Evolutionary conservation across 2,329 filamentous ascomycete species (phyloP).

Genomic region (Scedosporium minutisporum): DNA sequence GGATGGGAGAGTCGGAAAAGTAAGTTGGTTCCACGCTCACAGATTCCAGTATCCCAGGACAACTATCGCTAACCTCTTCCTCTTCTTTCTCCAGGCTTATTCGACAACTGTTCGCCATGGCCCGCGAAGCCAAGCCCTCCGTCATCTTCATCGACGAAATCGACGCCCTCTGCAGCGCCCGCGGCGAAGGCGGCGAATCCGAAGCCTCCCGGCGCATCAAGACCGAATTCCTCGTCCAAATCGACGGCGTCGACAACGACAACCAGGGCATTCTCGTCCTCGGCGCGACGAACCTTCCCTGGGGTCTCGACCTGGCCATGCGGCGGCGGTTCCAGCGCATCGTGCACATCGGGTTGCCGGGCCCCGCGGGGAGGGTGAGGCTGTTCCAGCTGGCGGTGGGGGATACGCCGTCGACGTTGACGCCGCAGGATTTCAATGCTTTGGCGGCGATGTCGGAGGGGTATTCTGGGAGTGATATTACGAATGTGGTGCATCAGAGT

Average conservation of each 20-base stretch:
- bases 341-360: slow-evolving; percentile 91
- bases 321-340: slow-evolving; percentile 89
- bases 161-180: slow-evolving; percentile 87
- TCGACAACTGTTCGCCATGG: slow-evolving; percentile 95
- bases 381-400: slow-evolving; percentile 98
- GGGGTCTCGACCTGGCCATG: slow-evolving; percentile 95
- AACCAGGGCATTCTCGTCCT: slow-evolving; percentile 88
- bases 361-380: slow-evolving; percentile 72
- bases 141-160: slow-evolving; percentile 99
- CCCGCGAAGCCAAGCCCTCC: slow-evolving; percentile 91
- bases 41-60: slow-evolving; percentile 5
- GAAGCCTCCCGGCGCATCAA: slow-evolving; percentile 97
- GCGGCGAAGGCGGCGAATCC: slow-evolving; percentile 90
- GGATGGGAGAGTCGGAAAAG: slow-evolving; percentile 99
- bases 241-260: slow-evolving; percentile 97
- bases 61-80: no score
- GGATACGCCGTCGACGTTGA: slow-evolving; percentile 78
- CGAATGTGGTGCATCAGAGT: slow-evolving; percentile 89
- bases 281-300: slow-evolving; percentile 95
- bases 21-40: slow-evolving; percentile 25
- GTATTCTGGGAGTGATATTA: slow-evolving; percentile 93
- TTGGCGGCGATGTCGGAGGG: slow-evolving; percentile 79
- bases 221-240: slow-evolving; percentile 95
- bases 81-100: slow-evolving; percentile 55
- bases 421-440: slow-evolving; percentile 65